These are phyloP conservation scores for Hanseniaspora occidentalis DNA, from an alignment of 805 yeast species.

Conservation along the genomic window DNA sequence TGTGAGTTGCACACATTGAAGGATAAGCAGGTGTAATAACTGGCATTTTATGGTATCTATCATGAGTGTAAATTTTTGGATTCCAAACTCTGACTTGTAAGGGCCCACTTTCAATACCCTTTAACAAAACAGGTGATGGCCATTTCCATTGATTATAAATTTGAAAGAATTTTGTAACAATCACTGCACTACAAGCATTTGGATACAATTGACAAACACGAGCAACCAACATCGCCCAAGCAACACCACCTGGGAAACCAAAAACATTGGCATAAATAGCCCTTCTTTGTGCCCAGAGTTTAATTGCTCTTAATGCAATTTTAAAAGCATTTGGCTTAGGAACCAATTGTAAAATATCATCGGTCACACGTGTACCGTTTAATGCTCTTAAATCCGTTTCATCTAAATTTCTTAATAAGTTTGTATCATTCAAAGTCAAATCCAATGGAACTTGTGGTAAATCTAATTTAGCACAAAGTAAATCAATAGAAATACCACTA, in stretches of 20 bases:
- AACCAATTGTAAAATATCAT: conserved; percentile 77
- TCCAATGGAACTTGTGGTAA: conserved; percentile 71
- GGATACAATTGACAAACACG: conserved; percentile 94
- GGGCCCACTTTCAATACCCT: conserved; percentile 94
- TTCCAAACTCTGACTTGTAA: conserved; percentile 95
- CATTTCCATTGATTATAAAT: conserved; percentile 87
- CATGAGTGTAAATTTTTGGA: conserved; percentile 81
- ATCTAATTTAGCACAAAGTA: conserved; percentile 74
- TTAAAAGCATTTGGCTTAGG: conserved; percentile 90
- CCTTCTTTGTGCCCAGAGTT: conserved; percentile 92
- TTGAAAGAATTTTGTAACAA: conserved; percentile 79
- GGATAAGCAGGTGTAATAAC: conserved; percentile 97
- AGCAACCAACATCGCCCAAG: conserved; percentile 99
- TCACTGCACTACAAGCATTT: conserved; percentile 85
- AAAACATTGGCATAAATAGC: conserved; percentile 90
- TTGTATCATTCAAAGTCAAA: conserved; percentile 72
- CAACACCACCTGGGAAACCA: conserved; percentile 99
- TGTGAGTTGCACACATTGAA: conserved; percentile 93
- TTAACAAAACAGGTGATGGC: conserved; percentile 95
- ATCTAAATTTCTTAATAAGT: conserved; percentile 73
- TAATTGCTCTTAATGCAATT: conserved; percentile 83
- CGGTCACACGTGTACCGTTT: conserved; percentile 96
- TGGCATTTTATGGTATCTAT: conserved; percentile 89
- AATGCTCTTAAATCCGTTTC: conserved; percentile 82
- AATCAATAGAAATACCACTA: conserved; percentile 85